Percentiles rank a stretch among this genome's conserved stretches.
phyloP scores from a whole-genome alignment of 2,329 filamentous ascomycete species.

The Diaporthe aspalathi region DNA sequence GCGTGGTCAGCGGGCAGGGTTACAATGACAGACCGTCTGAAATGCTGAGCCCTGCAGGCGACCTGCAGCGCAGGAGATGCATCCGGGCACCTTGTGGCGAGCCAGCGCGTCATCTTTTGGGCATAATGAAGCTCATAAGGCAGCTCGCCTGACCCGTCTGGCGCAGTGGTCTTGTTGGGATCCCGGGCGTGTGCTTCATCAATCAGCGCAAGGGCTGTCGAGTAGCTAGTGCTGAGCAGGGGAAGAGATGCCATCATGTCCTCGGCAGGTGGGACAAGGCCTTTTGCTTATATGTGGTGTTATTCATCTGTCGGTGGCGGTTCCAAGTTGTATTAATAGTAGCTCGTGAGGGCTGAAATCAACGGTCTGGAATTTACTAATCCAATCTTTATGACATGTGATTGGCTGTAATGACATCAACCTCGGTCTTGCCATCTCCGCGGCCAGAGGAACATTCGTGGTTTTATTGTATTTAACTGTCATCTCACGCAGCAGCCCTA shows the following conservation, averaged over 20 bases:
- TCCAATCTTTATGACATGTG: constrained; percentile 15
- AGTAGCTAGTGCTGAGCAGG: constrained; percentile 54
- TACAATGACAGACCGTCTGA: constrained; percentile 65
- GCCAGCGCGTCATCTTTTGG: constrained; percentile 80
- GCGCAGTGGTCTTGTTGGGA: constrained; percentile 65
- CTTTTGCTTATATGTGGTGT: neutral
- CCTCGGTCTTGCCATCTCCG: neutral
- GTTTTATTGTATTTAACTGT: neutral
- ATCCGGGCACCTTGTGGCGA: constrained; percentile 67
- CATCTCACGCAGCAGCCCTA: neutral
- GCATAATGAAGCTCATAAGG: constrained; percentile 89
- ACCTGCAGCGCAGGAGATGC: constrained; percentile 77
- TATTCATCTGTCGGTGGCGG: neutral
- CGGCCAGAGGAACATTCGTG: neutral
- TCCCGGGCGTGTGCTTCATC: constrained; percentile 79
- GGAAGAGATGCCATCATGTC: constrained; percentile 45
- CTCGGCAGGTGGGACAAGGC: neutral
- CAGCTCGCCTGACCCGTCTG: constrained; percentile 54
- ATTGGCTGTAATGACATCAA: constrained; percentile 23
- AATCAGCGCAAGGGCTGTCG: constrained; percentile 72
- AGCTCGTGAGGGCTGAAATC: constrained; percentile 2
- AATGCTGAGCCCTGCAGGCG: constrained; percentile 86
- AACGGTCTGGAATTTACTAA: constrained; percentile 20
- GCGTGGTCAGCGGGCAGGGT: constrained; percentile 21
- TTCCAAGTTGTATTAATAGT: neutral